Evolutionary conservation across 805 yeast genomes (phyloP), one percentile per base, ranked within the genome.

Genomic region (Ogataea pilisensis): DNA sequence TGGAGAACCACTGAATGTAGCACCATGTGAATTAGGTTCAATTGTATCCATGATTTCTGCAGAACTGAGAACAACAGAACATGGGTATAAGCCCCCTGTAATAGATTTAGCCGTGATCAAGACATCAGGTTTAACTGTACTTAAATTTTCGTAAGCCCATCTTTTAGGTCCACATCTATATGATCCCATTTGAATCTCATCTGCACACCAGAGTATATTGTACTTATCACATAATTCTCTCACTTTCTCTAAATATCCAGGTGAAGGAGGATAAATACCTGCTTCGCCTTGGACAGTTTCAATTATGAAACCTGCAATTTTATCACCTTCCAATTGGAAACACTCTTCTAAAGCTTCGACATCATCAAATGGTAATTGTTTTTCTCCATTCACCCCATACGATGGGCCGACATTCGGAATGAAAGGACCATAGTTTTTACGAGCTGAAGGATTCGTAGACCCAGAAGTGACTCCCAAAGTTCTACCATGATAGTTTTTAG

Each of bases 241-340:
- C 11, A 62, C 64, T 33, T 55, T 54, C 29, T 58, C 60, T 18
- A 60, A 40, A 35, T 51, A 65, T 4, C 58, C 61, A 11, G 63
- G 61, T 33, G 57, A 56, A 20, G 65, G 66, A n/a, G 63, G 52
- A 30, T 55, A 41, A 49, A 66, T 56, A 7, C 69, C 71, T 14
- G 65, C 69, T 26, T 68, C 71, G 18, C 71, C 70, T 49, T 66
- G 71, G 25, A 66, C 58, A 6, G 66, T 62, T 45, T 66, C 70
- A 36, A 65, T 38, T 7, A 66, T 61, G 11, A 64, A 54, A 14
- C 61, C 68, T 8, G 68, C 66, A 21, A 66, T 58, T 9, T 47
- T 51, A n/a, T 53, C 53, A 22, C 59, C 61, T 42, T 64, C 57
- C 5, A 47, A 32, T 38, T 50, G 43, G 25, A 65, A 51, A 19